Evolutionary conservation across 305 asterid species (phyloP).

Genomic region (Rubia peregrina): DNA sequence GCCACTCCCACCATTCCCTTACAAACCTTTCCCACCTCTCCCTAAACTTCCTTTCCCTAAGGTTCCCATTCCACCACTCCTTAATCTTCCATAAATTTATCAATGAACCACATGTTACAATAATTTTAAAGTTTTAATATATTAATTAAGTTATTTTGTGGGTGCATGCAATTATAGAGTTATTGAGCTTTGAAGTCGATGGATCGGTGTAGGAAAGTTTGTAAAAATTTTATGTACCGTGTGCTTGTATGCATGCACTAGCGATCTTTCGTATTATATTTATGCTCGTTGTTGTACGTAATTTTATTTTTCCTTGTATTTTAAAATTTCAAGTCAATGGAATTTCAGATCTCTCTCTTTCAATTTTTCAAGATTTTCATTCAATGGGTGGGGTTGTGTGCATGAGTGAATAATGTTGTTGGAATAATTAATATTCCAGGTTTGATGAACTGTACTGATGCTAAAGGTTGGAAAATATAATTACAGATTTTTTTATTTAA

Average conservation of each 20-base stretch:
- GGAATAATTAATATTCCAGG: neutral
- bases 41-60: slow-evolving; percentile 47
- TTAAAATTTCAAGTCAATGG: neutral
- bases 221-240: slow-evolving; percentile 8
- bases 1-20: slow-evolving; percentile 1
- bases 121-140: neutral
- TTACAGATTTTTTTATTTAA: too few species aligned
- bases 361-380: neutral
- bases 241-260: slow-evolving; percentile 6
- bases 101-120: neutral
- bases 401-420: neutral
- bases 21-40: slow-evolving; percentile 21
- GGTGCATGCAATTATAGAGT: slow-evolving; percentile 9
- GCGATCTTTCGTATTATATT: neutral
- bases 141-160: neutral
- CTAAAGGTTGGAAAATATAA: neutral
- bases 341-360: neutral
- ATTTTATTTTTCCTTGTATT: neutral
- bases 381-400: neutral
- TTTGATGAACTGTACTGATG: neutral
- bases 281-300: neutral
- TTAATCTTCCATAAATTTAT: slow-evolving; percentile 18
- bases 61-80: slow-evolving; percentile 45
- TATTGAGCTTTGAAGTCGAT: neutral
- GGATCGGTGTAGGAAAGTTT: slow-evolving; percentile 2